Conservation (phyloP, 2,329 filamentous ascomycete genomes). For the Colletotrichum somersetense region DNA sequence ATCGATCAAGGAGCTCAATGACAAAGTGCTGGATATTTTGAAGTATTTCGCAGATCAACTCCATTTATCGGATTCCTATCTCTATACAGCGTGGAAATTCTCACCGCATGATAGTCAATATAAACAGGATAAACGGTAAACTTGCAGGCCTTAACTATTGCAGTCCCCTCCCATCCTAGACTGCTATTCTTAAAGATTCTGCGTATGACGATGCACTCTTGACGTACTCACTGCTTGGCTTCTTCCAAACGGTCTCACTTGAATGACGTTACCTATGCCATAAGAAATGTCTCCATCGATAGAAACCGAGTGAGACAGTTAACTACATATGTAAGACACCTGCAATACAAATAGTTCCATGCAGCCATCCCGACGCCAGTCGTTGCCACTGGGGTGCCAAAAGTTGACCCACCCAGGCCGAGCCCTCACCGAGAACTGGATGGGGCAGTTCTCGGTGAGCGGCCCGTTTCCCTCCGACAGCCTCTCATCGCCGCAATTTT, state of each 20-base stretch:
- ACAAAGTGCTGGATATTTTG: slow-evolving; percentile 5
- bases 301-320: slow-evolving; percentile 3
- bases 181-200: no score
- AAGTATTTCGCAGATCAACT: slow-evolving; percentile 11
- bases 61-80: slow-evolving; percentile 26
- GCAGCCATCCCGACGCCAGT: neutral
- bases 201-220: neutral
- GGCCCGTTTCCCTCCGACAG: slow-evolving; percentile 37
- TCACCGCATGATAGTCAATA: neutral
- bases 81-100: neutral
- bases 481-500: slow-evolving; percentile 30
- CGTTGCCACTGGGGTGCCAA: neutral
- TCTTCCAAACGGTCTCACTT: slow-evolving; percentile 6
- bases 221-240: slow-evolving; percentile 5
- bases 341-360: neutral
- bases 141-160: no score
- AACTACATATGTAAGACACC: neutral
- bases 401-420: neutral
- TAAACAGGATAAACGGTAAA: neutral
- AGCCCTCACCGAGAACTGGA: slow-evolving; percentile 4
- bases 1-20: slow-evolving; percentile 15
- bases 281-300: neutral
- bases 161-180: neutral
- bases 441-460: slow-evolving; percentile 30
- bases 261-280: slow-evolving; percentile 11